Conservation (phyloP, 192 early-diverging fungal species). For the Phycomyces blakesleeanus region DNA sequence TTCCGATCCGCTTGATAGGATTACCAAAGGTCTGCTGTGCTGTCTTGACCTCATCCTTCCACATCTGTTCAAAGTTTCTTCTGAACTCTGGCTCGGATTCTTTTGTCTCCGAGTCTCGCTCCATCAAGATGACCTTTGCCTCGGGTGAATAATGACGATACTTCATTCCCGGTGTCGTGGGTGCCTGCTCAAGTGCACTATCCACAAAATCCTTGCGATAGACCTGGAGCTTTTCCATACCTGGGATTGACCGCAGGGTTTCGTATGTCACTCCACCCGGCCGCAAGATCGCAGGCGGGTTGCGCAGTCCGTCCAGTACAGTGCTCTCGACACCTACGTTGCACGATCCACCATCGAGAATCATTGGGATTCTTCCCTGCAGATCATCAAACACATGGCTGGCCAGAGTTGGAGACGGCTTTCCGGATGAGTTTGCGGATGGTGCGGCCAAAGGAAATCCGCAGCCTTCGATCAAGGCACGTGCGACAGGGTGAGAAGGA, state of each 20-base stretch:
- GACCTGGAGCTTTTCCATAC: conserved; percentile 66
- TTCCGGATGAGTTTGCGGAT: conserved; percentile 94
- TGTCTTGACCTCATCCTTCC: not conserved
- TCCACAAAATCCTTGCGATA: conserved; percentile 79
- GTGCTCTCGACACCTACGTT: conserved; percentile 91
- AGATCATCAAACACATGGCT: conserved; percentile 86
- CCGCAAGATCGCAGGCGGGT: conserved; percentile 77
- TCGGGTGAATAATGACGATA: conserved; percentile 96
- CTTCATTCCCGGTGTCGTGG: conserved; percentile 99
- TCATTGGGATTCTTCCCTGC: conserved; percentile 70
- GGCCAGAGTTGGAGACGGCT: conserved; percentile 91
- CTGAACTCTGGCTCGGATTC: conserved; percentile 7
- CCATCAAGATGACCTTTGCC: conserved; percentile 79
- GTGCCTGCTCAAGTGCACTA: conserved; percentile 63
- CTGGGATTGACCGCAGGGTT: conserved; percentile 51
- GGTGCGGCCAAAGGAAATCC: conserved; percentile 94
- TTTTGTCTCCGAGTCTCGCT: conserved; percentile 9
- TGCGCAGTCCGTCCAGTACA: conserved; percentile 80
- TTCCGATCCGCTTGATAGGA: conserved; percentile 11
- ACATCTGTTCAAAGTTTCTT: conserved; percentile 25
- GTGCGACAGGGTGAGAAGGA: conserved; percentile 87
- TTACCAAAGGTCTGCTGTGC: not conserved
- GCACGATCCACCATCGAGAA: conserved; percentile 89
- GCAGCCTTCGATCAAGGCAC: conserved; percentile 79
- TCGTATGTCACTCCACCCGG: conserved; percentile 93